Evolutionary conservation across 768 basidiomycete species (phyloP).

Genomic region (Suillus variegatus): DNA sequence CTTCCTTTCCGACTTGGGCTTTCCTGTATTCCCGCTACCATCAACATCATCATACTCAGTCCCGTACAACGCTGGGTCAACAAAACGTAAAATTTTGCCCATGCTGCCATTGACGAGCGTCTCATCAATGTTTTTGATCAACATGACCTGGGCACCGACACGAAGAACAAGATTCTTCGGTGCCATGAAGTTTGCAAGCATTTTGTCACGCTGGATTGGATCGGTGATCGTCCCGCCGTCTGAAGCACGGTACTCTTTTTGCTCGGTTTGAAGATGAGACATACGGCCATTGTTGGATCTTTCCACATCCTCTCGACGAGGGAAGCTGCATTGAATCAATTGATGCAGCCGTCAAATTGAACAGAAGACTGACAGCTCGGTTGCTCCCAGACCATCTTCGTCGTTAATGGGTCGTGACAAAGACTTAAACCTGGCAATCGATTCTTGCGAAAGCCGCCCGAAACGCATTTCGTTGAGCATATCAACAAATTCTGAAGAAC

Average conservation of each 20-base stretch:
- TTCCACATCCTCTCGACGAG: slow-evolving; percentile 90
- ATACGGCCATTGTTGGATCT: slow-evolving; percentile 76
- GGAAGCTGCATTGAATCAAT: slow-evolving; percentile 61
- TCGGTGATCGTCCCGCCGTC: slow-evolving; percentile 68
- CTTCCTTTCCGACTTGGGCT: slow-evolving; percentile 31
- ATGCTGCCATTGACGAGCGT: slow-evolving; percentile 93
- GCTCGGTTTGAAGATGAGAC: slow-evolving; percentile 52
- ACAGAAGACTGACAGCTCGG: slow-evolving; percentile 71
- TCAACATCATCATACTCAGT: slow-evolving; percentile 41
- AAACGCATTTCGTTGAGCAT: slow-evolving; percentile 99
- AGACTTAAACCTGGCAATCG: slow-evolving; percentile 68
- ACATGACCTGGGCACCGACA: slow-evolving; percentile 87
- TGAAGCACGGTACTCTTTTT: slow-evolving; percentile 51
- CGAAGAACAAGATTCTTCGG: slow-evolving; percentile 69
- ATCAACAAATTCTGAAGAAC: slow-evolving; percentile 74
- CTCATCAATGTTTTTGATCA: slow-evolving; percentile 93
- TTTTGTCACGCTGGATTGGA: slow-evolving; percentile 62
- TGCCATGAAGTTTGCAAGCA: slow-evolving; percentile 92
- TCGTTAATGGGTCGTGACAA: slow-evolving; percentile 75
- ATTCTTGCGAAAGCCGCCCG: slow-evolving; percentile 63
- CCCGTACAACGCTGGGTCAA: slow-evolving; percentile 49
- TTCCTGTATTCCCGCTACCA: slow-evolving; percentile 34
- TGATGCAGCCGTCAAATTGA: background rate
- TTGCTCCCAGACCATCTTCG: slow-evolving; percentile 81
- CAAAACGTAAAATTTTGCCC: slow-evolving; percentile 81